Conservation (phyloP, 495 filamentous ascomycete species). For the Filosporella fistucella region DNA sequence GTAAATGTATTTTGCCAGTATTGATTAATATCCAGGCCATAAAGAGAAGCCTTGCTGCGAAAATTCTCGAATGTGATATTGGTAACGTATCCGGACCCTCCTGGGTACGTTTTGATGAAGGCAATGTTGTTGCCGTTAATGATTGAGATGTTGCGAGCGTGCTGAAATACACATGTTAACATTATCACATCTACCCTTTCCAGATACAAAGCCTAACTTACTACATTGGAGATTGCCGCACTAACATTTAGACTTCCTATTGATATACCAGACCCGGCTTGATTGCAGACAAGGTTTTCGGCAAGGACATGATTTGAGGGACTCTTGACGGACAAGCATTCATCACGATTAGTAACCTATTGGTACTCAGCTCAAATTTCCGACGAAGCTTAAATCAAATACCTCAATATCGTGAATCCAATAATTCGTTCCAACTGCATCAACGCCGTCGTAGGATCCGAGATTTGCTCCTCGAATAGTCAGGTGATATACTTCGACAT, state of each 20-base stretch:
- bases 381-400: background rate
- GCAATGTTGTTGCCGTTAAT: constrained; percentile 1
- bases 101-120: constrained; percentile 1
- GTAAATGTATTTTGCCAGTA: constrained; percentile 1
- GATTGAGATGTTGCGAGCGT: constrained; percentile 1
- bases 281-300: constrained; percentile 1
- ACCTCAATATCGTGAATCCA: constrained; percentile 1
- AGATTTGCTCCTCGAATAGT: constrained; percentile 1
- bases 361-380: background rate
- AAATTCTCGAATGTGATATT: constrained; percentile 1
- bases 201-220: background rate
- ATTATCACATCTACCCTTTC: too few species aligned
- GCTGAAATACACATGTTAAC: background rate
- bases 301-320: background rate
- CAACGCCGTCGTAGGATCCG: background rate
- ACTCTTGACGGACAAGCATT: constrained; percentile 1
- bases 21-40: background rate
- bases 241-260: background rate
- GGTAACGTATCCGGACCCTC: background rate
- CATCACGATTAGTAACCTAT: constrained; percentile 1
- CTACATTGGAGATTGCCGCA: constrained; percentile 3
- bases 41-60: constrained; percentile 1
- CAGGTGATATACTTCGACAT: background rate
- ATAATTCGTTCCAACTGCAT: constrained; percentile 1
- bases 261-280: constrained; percentile 1